phyloP scores from a whole-genome alignment of 345 rosid species.

The Carallia brachiata region DNA sequence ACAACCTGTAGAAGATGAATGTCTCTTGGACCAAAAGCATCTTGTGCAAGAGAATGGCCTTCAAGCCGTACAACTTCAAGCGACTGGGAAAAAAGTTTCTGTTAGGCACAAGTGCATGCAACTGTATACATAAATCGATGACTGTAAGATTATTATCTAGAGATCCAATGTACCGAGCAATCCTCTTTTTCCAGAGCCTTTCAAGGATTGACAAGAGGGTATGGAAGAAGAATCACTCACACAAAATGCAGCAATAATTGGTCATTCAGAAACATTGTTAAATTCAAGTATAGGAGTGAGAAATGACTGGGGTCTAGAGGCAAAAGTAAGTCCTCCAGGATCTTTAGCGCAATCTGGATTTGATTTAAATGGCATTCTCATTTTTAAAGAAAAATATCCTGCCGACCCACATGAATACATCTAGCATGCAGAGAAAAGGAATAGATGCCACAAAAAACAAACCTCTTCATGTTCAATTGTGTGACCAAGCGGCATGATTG shows the following conservation, averaged over 20 bases:
- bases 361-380: too few species aligned
- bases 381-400: background rate
- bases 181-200: background rate
- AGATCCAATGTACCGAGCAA: too few species aligned
- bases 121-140: too few species aligned
- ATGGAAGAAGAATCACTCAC: background rate
- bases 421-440: background rate
- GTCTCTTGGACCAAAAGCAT: conserved; percentile 82
- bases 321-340: too few species aligned
- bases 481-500: conserved; percentile 94
- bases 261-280: too few species aligned
- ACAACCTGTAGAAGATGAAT: conserved; percentile 92
- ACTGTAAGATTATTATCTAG: too few species aligned
- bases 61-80: conserved; percentile 94
- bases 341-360: too few species aligned
- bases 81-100: conserved; percentile 40
- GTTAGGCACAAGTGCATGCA: background rate
- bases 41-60: conserved; percentile 91
- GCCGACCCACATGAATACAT: background rate
- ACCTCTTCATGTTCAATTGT: conserved; percentile 99
- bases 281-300: too few species aligned
- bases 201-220: background rate
- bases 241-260: too few species aligned
- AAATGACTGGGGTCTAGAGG: too few species aligned
- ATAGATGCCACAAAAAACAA: conserved; percentile 19